Base-by-base conservation (phyloP, 768 basidiomycete species). In the Phanerodontia chrysosporium region DNA sequence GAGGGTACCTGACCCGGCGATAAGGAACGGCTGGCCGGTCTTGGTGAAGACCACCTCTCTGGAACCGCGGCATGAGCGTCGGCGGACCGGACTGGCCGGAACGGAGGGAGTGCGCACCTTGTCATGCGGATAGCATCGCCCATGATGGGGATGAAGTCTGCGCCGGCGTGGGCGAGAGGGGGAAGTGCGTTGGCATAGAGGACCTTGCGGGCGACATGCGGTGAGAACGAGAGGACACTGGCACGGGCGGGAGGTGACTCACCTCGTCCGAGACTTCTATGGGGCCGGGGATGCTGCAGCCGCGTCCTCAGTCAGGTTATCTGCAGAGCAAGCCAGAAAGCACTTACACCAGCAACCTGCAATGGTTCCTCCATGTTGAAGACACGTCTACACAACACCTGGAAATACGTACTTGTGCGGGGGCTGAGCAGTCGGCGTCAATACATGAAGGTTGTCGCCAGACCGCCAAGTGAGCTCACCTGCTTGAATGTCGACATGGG, bases 181-280 rank as follows among this genome's bases (percentile, higher is more conserved):
- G 94, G 93, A 66, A 91, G 92, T 0, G 97, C 96, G 78, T 98
- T 98, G 67, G 95, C 94, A 66, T 78, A 86, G 64, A 98, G 86
- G 59, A 98, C 95, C 81, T 89, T 35, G 57, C 1, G 36, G 24
- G 55, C 54, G 54, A 16, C 28, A 46, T 57, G 30, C 18, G 28
- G 46, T 42, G n/a, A 24, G 54, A 18, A 25, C 28, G 22, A 22
- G 32, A 27, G 25, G 32, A 35, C 32, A 24, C 18, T 24, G 2
- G 9, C 28, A 21, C 39, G 39, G 18, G 18, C 18, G 4, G 39
- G 39, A 42, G 18, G 8, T 21, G 29, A 65, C 74, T 30, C 57
- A 83, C 83, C 65, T 85, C 82, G 70, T 89, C 83, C 22, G 83
- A 71, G 56, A 84, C 76, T 68, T 84, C 83, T 61, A 83, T 83